These are phyloP conservation scores for Hypholoma fasciculare DNA, from an alignment of 768 basidiomycete genomes.

Conservation along the genomic window DNA sequence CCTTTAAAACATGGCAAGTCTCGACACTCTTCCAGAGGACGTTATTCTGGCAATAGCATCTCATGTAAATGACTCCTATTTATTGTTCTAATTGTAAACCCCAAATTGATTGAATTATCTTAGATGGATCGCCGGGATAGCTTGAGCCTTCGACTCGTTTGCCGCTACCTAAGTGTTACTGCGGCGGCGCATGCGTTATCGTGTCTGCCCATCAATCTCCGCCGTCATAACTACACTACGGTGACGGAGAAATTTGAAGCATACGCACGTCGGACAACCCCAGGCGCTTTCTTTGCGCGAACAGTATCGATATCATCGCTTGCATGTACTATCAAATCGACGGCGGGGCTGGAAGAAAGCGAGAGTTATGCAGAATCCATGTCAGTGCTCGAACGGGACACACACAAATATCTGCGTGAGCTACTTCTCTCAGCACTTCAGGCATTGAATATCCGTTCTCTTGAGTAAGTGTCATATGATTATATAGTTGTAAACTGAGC, in stretches of 20 bases:
- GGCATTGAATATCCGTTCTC: background rate
- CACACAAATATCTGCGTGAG: background rate
- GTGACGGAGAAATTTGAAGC: background rate
- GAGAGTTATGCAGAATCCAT: background rate
- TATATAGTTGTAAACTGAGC: background rate
- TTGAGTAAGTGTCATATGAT: background rate
- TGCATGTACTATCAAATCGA: too few species aligned
- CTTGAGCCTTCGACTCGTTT: background rate
- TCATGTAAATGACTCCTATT: too few species aligned
- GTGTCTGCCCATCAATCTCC: background rate
- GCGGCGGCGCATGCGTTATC: background rate
- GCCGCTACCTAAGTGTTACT: background rate
- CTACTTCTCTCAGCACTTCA: background rate
- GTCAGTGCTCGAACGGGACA: background rate
- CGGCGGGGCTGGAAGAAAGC: background rate
- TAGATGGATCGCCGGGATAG: background rate
- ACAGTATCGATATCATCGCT: background rate
- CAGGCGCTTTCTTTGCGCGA: background rate
- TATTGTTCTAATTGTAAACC: too few species aligned
- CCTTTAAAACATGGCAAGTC: too few species aligned
- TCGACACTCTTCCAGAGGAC: too few species aligned
- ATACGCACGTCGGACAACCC: background rate
- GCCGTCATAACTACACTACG: too few species aligned
- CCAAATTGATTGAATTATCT: background rate
- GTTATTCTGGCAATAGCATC: too few species aligned